A percentile compares a stretch with the other conserved stretches of the same genome.
These are phyloP conservation scores for Candida michaelii DNA, from an alignment of 805 yeast genomes.

Conservation along the genomic window DNA sequence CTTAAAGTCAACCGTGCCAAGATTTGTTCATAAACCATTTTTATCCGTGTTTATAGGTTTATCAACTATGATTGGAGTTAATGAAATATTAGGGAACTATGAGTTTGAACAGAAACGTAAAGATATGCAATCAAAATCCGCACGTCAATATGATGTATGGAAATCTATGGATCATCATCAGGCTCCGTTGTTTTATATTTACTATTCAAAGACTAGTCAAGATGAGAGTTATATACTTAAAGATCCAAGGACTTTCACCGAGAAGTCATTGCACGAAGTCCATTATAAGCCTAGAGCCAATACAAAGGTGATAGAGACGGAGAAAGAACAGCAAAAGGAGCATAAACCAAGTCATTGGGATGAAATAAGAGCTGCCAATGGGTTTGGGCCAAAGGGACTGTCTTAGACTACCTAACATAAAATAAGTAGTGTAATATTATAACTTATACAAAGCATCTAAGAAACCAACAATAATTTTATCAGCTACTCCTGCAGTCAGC, in stretches of 20 bases:
- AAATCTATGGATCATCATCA: constrained; percentile 35
- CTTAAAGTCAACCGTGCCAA: not conserved
- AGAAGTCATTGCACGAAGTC: constrained; percentile 27
- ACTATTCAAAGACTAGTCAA: constrained; percentile 50
- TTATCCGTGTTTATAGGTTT: constrained; percentile 33
- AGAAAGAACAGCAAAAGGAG: not conserved
- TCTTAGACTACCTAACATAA: too few species aligned
- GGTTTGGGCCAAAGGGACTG: constrained; percentile 8
- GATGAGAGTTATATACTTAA: constrained; percentile 53
- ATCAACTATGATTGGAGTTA: constrained; percentile 23
- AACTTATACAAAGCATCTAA: constrained; percentile 74
- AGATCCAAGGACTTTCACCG: constrained; percentile 49
- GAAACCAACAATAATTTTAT: constrained; percentile 73
- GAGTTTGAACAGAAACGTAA: constrained; percentile 22
- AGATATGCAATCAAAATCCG: constrained; percentile 14
- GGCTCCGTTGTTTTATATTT: constrained; percentile 39
- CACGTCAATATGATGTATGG: constrained; percentile 28
- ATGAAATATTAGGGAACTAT: constrained; percentile 25
- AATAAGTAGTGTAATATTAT: not conserved
- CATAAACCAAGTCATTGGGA: constrained; percentile 29
- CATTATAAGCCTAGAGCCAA: constrained; percentile 20
- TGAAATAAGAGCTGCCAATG: constrained; percentile 31
- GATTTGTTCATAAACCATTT: constrained; percentile 30
- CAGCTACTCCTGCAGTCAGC: constrained; percentile 80
- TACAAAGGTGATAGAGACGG: constrained; percentile 3